Evolutionary conservation across 192 early-diverging fungal species (phyloP), one percentile per base, ranked within the genome.

Genomic region (Backusella liffmaniae): DNA sequence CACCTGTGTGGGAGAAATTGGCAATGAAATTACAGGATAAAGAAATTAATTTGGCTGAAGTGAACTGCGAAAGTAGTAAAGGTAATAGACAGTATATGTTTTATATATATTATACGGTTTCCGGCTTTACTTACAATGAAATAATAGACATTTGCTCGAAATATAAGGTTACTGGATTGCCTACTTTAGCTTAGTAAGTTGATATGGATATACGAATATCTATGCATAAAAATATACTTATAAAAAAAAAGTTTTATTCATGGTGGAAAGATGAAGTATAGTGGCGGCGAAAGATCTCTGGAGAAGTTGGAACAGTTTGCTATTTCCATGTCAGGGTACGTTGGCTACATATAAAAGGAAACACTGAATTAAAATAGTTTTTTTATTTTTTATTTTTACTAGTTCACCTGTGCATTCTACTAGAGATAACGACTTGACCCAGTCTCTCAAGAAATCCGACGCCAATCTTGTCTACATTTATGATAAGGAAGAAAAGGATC

Each of bases 141-240:
- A 23, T 42, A 37, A 70, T 41, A 70, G 70, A 39, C 30, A 71
- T 94, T 29, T 96, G 95, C 79, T 59, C 79, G 6, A 76, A 88
- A n/a, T 89, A 88, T 75, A 84, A 86, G 42, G 86, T 98, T 29
- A 81, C 86, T 46, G 95, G 92, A n/a, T 97, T 93, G 80, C 97
- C 97, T 32, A 97, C 96, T 12, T 85, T 98, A 66, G 90, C 88
- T 76, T 89, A 91, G 81, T 88, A 91, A 76, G 66, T 74, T 67
- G n/a, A 66, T 44, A 26, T 59, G 32, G 66, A 13, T 37, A 72
- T 29, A 12, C 18, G 41, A 23, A 75, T 15, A 44, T 15, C 1
- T 18, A 13, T 32, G 16, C 5, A 29, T 13, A 26, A 7, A 29
- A 77, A 10, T 30, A 77, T n/a, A 16, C 16, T 56, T 56, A 12